A percentile compares a stretch with the other conserved stretches of the same genome.
Evolutionary conservation across 495 filamentous ascomycete genomes (phyloP).

Genomic region (Penicillium ucsense): DNA sequence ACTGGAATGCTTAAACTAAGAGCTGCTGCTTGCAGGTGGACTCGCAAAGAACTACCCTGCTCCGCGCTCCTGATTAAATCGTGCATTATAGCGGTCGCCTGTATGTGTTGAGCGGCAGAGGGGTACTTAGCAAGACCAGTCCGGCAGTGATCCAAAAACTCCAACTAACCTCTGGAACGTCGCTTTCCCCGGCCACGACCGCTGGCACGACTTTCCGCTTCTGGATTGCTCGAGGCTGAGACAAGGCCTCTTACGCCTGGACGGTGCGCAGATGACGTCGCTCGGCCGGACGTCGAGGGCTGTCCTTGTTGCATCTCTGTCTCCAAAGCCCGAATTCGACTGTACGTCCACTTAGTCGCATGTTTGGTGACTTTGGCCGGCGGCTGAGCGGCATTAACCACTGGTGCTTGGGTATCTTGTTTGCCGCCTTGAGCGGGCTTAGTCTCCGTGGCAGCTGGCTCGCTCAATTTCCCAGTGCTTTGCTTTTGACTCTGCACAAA

Average conservation of each 20-base stretch:
- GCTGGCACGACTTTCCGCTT: neutral
- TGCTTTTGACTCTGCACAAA: constrained; percentile 9
- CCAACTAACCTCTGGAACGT: constrained; percentile 17
- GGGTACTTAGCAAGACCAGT: neutral
- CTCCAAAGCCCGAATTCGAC: constrained; percentile 10
- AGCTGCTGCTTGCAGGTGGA: no score
- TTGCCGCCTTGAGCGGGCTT: neutral
- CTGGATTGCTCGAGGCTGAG: constrained; percentile 10
- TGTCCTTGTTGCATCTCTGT: constrained; percentile 5
- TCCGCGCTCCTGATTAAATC: constrained; percentile 20
- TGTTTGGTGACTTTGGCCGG: constrained; percentile 11
- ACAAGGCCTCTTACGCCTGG: constrained; percentile 12
- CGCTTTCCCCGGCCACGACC: constrained; percentile 12
- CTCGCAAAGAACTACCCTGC: no score
- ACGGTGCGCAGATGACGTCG: constrained; percentile 2
- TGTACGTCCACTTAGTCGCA: constrained; percentile 17
- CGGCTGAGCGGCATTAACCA: neutral
- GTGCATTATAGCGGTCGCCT: constrained; percentile 29
- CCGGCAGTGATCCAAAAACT: neutral
- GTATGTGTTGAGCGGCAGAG: constrained; percentile 1
- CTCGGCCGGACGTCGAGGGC: neutral
- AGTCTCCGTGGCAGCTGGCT: neutral
- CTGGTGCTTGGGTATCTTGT: neutral
- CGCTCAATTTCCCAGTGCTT: neutral
- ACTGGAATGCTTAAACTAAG: no score